Base-by-base conservation (phyloP, 108 stramenopile species). In the Mediolabrus comicus region DNA sequence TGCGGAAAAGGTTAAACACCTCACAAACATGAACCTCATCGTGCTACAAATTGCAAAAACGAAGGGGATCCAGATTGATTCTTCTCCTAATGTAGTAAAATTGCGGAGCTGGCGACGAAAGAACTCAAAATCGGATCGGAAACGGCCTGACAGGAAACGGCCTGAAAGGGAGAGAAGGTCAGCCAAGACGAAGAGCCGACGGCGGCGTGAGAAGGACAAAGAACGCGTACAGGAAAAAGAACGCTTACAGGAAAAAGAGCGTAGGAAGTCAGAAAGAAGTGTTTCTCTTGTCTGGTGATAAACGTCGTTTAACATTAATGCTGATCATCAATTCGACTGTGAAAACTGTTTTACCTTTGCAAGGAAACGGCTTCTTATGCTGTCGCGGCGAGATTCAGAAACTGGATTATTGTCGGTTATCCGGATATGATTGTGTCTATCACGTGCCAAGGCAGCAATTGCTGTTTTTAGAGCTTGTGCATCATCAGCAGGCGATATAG, bases 91-190 rank as follows among this genome's bases (percentile, higher is more conserved):
- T 0, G 22, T 54, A n/a, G 52, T 12, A 1, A 27, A 54, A 27
- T 56, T 79, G n/a, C 59, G 36, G 43, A 67, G 71, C 39, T 79
- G 77, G 77, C 62, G 59, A 35, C 69, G 54, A 26, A 74, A 66
- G 43, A 62, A 67, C 28, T 34, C 53, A 4, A 22, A 17, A 43
- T n/a, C n/a, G n/a, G n/a, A n/a, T 4, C 51, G 33, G 3, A 34
- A 16, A 3, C 25, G 26, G 13, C 9, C 32, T 17, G 34, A 13
- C 35, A 39, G 63, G 16, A 49, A 52, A 49, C 26, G 24, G 13
- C 6, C 31, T 16, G 34, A 59, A 29, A 51, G 33, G 16, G 39
- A 29, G 24, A 60, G 55, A 13, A 34, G 69, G 13, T 72, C 59
- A 65, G 70, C 65, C 1, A 79, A 66, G 62, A 70, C 59, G 35